Conservation (phyloP, 2,329 filamentous ascomycete genomes). For the Periglandula ipomoeae region DNA sequence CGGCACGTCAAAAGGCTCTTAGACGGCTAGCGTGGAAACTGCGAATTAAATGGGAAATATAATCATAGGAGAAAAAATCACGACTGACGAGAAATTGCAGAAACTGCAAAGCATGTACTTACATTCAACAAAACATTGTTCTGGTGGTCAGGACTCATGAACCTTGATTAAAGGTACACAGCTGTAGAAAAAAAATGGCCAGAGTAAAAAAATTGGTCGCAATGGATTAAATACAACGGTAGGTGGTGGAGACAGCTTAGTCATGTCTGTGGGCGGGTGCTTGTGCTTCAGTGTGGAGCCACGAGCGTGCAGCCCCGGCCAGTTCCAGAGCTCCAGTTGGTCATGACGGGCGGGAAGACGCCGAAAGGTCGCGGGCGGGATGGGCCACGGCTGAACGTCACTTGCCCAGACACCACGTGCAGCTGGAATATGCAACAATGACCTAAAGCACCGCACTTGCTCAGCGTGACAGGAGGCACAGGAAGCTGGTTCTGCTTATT, state of each 20-base stretch:
- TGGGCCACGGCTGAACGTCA: neutral
- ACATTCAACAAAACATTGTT: neutral
- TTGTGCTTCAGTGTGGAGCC: neutral
- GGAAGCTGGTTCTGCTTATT: too few species aligned
- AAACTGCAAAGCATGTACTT: neutral
- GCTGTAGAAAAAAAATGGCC: neutral
- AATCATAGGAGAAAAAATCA: conserved; percentile 7
- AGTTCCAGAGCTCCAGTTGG: too few species aligned
- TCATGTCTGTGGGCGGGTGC: neutral
- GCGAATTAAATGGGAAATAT: conserved; percentile 6
- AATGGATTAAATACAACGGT: neutral
- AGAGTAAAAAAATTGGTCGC: neutral
- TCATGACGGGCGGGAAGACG: too few species aligned
- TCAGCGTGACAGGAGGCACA: too few species aligned
- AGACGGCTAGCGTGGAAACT: conserved; percentile 8
- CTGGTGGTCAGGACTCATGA: neutral
- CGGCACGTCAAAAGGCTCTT: conserved; percentile 6
- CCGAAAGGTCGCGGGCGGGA: too few species aligned
- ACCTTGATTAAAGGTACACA: neutral
- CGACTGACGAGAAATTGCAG: neutral
- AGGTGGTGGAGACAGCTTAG: conserved; percentile 3
- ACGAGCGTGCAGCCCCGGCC: too few species aligned
- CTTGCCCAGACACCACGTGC: neutral
- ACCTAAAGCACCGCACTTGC: neutral
- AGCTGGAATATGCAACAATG: neutral